phyloP scores from a whole-genome alignment of 2,329 filamentous ascomycete genomes.

The Chrysosporium queenslandicum region DNA sequence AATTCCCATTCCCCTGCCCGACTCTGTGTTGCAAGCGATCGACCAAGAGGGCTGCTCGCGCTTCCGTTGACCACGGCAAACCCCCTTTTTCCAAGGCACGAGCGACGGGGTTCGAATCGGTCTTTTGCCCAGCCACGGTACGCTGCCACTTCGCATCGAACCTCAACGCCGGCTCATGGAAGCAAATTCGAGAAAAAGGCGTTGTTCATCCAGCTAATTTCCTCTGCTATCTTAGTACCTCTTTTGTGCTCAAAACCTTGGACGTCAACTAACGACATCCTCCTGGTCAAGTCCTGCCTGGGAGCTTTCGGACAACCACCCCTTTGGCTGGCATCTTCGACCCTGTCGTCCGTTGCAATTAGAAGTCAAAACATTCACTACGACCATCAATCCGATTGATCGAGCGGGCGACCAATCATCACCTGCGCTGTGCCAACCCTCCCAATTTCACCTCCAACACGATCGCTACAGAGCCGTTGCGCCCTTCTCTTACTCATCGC shows the following conservation, averaged over 20 bases:
- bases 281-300: background rate
- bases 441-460: background rate
- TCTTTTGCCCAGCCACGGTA: slow-evolving; percentile 10
- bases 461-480: background rate
- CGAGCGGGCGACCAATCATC: background rate
- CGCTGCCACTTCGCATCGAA: slow-evolving; percentile 10
- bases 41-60: background rate
- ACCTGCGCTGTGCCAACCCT: slow-evolving; percentile 1
- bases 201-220: background rate
- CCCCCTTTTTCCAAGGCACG: slow-evolving; percentile 3
- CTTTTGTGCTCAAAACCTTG: background rate
- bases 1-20: background rate
- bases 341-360: background rate
- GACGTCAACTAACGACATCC: background rate
- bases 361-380: background rate
- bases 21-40: background rate
- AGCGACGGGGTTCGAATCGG: background rate
- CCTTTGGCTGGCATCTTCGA: background rate
- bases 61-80: background rate
- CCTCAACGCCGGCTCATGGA: background rate
- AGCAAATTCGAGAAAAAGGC: slow-evolving; percentile 4
- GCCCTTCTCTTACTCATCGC: background rate
- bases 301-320: background rate
- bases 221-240: background rate
- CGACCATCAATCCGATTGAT: background rate